These are phyloP conservation scores for Cercospora sp. DNA, from an alignment of 2,329 filamentous ascomycete species.

Conservation along the genomic window DNA sequence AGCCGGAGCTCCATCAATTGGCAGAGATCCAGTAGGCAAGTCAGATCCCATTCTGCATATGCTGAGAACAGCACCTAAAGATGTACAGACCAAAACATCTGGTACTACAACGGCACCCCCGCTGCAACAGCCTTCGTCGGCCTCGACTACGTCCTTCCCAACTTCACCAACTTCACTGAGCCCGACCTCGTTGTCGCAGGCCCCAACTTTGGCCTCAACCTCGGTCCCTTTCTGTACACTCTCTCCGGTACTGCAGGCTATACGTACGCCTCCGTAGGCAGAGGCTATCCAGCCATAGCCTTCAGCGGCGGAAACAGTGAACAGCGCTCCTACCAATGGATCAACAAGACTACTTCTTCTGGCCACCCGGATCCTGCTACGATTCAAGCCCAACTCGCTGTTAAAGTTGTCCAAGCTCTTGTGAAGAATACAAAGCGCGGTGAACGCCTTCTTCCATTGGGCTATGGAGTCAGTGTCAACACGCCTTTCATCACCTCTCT, in stretches of 20 bases:
- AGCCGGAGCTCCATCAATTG: slow-evolving; percentile 51
- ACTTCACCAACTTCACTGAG: slow-evolving; percentile 49
- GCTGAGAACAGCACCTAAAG: no score
- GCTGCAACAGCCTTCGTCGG: slow-evolving; percentile 58
- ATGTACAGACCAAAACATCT: slow-evolving; percentile 52
- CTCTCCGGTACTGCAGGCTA: slow-evolving; percentile 54
- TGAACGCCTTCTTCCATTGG: slow-evolving; percentile 46
- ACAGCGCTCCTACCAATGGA: slow-evolving; percentile 47
- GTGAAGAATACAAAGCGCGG: slow-evolving; percentile 41
- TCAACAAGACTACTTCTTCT: slow-evolving; percentile 42
- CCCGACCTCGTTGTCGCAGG: slow-evolving; percentile 58
- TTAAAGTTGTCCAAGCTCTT: slow-evolving; percentile 49
- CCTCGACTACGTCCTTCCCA: slow-evolving; percentile 50
- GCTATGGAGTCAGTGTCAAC: slow-evolving; percentile 55
- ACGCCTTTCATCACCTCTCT: slow-evolving; percentile 47
- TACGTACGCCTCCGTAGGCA: slow-evolving; percentile 50
- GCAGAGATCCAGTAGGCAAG: slow-evolving; percentile 47
- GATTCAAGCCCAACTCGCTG: slow-evolving; percentile 45
- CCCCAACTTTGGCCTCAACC: slow-evolving; percentile 58
- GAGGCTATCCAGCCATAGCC: slow-evolving; percentile 52
- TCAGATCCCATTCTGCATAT: no score
- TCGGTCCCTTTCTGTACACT: slow-evolving; percentile 57
- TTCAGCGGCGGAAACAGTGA: slow-evolving; percentile 48
- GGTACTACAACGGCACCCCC: slow-evolving; percentile 62
- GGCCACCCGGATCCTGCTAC: slow-evolving; percentile 45